Evolutionary conservation across 768 basidiomycete species (phyloP), one percentile per base, ranked within the genome.

Genomic region (Boletus coccyginus): DNA sequence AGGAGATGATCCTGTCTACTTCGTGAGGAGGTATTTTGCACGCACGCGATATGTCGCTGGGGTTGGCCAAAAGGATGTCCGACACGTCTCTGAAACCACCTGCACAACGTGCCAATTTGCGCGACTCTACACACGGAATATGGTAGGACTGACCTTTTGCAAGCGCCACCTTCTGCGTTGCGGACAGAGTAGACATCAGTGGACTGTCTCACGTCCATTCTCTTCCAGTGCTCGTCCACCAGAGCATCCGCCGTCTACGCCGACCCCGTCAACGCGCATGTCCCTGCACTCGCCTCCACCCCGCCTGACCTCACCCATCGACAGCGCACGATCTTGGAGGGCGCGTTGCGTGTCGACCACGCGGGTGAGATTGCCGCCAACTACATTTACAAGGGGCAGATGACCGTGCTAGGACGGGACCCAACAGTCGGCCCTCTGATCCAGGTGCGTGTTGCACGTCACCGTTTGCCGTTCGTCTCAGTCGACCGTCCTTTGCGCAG

Each of bases 301-400:
- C 88, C 90, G 9, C 41, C 63, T 3, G 70, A 77, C 62, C 70
- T 92, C 42, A 74, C 82, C 2, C 59, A 68, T 14, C 63, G 72
- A 29, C 83, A 90, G 62, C 77, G 80, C 39, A 57, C 74, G 17
- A 68, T 69, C 11, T 72, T 93, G 51, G 84, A 89, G 59, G 77
- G 73, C 53, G 91, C 89, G 3, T 75, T 98, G 46, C 82, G 95
- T 13, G 91, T 98, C 21, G 95, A 98, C 74, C 94, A 97, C 62
- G 95, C 94, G 2, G 95, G 95, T 10, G 95, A 98, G 72, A 78
- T 96, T 40, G 95, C 94, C 1, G 95, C 95, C 19, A 98, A 97
- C 74, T 95, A 87, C 77, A 98, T 98, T 50, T 98, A 98, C 74
- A 77, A 79, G 64, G 95, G 96, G 6, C 96, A 98, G 69, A 75